A percentile compares a stretch with the other conserved stretches of the same genome.
Evolutionary conservation across 176 grass and related monocot genomes (phyloP).

Genomic region (Eleusine indica): DNA sequence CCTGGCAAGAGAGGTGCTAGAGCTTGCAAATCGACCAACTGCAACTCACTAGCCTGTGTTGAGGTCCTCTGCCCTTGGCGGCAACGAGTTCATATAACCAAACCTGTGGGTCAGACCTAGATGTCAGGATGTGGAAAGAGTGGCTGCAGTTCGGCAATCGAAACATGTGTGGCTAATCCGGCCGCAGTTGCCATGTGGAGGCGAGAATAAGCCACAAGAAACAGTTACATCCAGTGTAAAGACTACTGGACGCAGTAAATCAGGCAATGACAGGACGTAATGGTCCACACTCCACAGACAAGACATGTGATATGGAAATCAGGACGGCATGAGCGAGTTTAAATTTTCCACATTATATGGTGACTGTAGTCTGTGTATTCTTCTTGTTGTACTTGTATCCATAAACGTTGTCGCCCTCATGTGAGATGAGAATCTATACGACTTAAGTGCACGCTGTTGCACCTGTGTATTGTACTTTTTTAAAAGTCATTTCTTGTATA

Average conservation of each 20-base stretch:
- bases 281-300: background rate
- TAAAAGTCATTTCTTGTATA: too few relatives aligned
- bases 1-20: background rate
- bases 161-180: background rate
- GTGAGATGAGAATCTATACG: too few relatives aligned
- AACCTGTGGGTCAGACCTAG: background rate
- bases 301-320: background rate
- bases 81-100: background rate
- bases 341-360: background rate
- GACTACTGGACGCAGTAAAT: background rate
- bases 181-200: background rate
- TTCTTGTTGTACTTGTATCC: background rate
- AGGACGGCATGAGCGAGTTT: background rate
- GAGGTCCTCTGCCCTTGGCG: background rate
- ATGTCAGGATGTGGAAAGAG: constrained; percentile 8
- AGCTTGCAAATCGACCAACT: background rate
- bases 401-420: too few relatives aligned
- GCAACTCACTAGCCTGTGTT: background rate
- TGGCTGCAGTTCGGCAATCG: background rate
- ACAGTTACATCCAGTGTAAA: background rate
- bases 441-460: too few relatives aligned
- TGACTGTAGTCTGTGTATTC: too few relatives aligned
- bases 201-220: background rate
- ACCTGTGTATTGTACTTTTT: too few relatives aligned
- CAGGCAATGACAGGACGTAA: background rate